Percentiles rank a stretch among this genome's conserved stretches.
Conservation (phyloP, 768 basidiomycete genomes). For the Psilocybe subaeruginosa region DNA sequence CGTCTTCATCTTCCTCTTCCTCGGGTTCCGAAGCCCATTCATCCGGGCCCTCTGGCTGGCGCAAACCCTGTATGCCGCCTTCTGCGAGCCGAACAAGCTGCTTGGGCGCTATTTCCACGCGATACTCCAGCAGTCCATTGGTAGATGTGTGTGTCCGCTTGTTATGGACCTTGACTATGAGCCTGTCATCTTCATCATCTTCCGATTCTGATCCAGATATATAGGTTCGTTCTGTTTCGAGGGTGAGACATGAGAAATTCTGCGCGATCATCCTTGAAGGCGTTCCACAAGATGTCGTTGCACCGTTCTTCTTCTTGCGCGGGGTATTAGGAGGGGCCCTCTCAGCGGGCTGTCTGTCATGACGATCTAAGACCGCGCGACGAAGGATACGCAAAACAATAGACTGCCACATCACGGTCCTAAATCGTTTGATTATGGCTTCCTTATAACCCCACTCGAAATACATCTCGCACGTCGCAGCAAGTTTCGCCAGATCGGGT, state of each 20-base stretch:
- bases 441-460: slow-evolving; percentile 94
- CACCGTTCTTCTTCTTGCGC: slow-evolving; percentile 32
- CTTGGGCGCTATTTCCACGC: slow-evolving; percentile 73
- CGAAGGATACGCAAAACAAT: slow-evolving; percentile 72
- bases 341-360: slow-evolving; percentile 26
- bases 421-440: slow-evolving; percentile 81
- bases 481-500: slow-evolving; percentile 72
- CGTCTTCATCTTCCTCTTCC: slow-evolving; percentile 50
- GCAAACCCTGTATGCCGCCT: slow-evolving; percentile 65
- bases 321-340: slow-evolving; percentile 38
- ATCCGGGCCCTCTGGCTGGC: slow-evolving; percentile 49
- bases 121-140: slow-evolving; percentile 75
- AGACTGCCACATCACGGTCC: slow-evolving; percentile 81
- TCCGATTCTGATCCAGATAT: slow-evolving; percentile 30
- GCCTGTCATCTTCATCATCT: slow-evolving; percentile 39
- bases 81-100: slow-evolving; percentile 68
- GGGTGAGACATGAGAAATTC: slow-evolving; percentile 51
- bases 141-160: slow-evolving; percentile 70
- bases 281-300: slow-evolving; percentile 38
- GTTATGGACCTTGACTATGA: slow-evolving; percentile 70
- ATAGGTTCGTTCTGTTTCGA: slow-evolving; percentile 25
- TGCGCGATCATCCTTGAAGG: slow-evolving; percentile 58
- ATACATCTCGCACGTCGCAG: slow-evolving; percentile 80
- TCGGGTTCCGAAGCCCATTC: slow-evolving; percentile 51
- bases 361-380: slow-evolving; percentile 57